A percentile compares a stretch with the other conserved stretches of the same genome.
Evolutionary conservation across 306 rosid genomes (phyloP).

Genomic region (Glycine tomentella): DNA sequence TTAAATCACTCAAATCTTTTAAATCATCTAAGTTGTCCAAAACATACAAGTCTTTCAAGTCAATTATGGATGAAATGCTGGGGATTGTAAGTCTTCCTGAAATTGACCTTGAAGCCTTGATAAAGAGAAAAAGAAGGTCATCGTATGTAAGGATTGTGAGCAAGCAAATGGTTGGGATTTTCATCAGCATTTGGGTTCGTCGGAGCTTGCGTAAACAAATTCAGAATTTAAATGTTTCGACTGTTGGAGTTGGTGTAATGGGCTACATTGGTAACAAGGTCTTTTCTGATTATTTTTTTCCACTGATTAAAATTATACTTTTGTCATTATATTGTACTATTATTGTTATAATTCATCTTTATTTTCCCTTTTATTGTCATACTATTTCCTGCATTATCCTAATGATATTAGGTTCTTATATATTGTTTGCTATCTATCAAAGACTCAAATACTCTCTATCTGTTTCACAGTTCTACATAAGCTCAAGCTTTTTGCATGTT

Average conservation of each 20-base stretch:
- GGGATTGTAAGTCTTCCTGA: slow-evolving; percentile 67
- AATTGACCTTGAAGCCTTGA: slow-evolving; percentile 82
- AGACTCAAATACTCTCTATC: slow-evolving; percentile 23
- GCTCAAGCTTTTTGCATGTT: slow-evolving; percentile 30
- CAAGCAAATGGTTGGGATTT: slow-evolving; percentile 99
- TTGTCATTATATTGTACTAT: not conserved
- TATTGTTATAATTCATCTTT: slow-evolving; percentile 2
- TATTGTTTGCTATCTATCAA: slow-evolving; percentile 15
- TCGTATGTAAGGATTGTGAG: slow-evolving; percentile 93
- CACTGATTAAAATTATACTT: not conserved
- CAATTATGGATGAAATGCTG: slow-evolving; percentile 58
- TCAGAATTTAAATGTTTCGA: slow-evolving; percentile 91
- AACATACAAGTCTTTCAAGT: slow-evolving; percentile 75
- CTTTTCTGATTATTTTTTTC: not conserved
- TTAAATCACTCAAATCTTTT: slow-evolving; percentile 70
- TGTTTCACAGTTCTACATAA: slow-evolving; percentile 19
- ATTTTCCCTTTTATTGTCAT: not conserved
- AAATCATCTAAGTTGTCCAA: slow-evolving; percentile 72
- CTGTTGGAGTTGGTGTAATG: slow-evolving; percentile 98
- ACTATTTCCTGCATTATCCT: slow-evolving; percentile 7
- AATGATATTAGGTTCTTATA: slow-evolving; percentile 24
- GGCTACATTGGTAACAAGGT: slow-evolving; percentile 99
- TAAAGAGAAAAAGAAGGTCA: slow-evolving; percentile 83
- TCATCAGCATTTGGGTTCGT: slow-evolving; percentile 95
- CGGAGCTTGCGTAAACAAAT: slow-evolving; percentile 90